A percentile compares a stretch with the other conserved stretches of the same genome.
phyloP scores from a whole-genome alignment of 257 asterid species.

The Oldenlandia corymbosa region DNA sequence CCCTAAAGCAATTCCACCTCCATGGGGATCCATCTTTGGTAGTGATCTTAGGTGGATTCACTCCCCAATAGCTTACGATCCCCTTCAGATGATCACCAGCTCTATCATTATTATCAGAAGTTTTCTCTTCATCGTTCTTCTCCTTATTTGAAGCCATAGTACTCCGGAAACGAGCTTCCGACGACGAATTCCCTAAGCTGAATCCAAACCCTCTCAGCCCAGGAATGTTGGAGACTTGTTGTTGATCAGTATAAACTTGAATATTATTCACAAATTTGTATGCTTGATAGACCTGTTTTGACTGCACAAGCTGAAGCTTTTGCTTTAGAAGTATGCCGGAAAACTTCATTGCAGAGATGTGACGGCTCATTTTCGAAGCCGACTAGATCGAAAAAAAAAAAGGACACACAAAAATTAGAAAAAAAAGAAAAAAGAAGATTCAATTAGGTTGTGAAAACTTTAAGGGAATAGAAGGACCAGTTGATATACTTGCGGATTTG shows the following conservation, averaged over 20 bases:
- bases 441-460: no score
- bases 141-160: neutral
- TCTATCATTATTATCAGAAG: neutral
- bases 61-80: constrained; percentile 69
- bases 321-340: neutral
- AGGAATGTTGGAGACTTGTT: neutral
- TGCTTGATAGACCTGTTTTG: neutral
- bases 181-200: neutral
- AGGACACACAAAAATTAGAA: no score
- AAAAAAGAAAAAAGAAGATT: no score
- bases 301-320: neutral
- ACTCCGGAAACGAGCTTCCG: neutral
- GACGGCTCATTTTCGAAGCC: constrained; percentile 1
- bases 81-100: constrained; percentile 13
- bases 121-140: no score
- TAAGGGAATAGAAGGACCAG: no score
- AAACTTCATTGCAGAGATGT: neutral
- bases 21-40: constrained; percentile 75
- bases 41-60: constrained; percentile 38
- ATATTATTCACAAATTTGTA: neutral
- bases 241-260: no score
- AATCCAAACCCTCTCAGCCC: neutral
- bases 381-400: no score
- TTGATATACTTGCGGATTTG: no score
- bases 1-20: constrained; percentile 75